These are phyloP conservation scores for Pleurotus ostreatus DNA, from an alignment of 768 basidiomycete species.

Conservation along the genomic window DNA sequence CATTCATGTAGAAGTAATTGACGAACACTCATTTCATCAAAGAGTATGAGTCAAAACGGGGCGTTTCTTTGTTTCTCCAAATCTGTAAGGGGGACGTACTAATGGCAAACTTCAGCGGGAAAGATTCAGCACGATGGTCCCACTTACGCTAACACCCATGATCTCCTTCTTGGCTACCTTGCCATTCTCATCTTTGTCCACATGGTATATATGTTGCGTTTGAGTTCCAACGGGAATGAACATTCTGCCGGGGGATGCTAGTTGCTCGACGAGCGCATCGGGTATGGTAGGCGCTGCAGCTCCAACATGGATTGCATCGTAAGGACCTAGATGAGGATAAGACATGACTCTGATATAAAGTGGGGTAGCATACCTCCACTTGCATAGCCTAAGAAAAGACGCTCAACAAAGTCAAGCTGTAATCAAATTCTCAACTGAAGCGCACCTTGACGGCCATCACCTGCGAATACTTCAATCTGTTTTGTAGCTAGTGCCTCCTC, in stretches of 20 bases:
- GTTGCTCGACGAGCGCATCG: conserved; percentile 67
- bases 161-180: conserved; percentile 57
- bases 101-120: background rate
- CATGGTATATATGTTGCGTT: conserved; percentile 59
- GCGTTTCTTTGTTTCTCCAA: conserved; percentile 32
- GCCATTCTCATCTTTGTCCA: conserved; percentile 77
- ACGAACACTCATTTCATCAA: no score
- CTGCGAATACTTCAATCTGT: conserved; percentile 58
- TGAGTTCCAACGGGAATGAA: conserved; percentile 85
- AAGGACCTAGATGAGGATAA: conserved; percentile 45
- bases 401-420: background rate
- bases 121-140: conserved; percentile 6
- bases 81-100: conserved; percentile 76
- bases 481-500: conserved; percentile 47
- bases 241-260: conserved; percentile 75
- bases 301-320: conserved; percentile 89
- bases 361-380: no score
- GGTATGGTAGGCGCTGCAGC: conserved; percentile 83
- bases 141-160: conserved; percentile 79
- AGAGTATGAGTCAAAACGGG: no score
- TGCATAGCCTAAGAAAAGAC: no score
- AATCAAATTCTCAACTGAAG: background rate
- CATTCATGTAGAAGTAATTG: no score
- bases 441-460: conserved; percentile 77
- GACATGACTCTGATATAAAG: no score